Evolutionary conservation across 768 basidiomycete species (phyloP).

Genomic region (Leucogyrophana mollusca): DNA sequence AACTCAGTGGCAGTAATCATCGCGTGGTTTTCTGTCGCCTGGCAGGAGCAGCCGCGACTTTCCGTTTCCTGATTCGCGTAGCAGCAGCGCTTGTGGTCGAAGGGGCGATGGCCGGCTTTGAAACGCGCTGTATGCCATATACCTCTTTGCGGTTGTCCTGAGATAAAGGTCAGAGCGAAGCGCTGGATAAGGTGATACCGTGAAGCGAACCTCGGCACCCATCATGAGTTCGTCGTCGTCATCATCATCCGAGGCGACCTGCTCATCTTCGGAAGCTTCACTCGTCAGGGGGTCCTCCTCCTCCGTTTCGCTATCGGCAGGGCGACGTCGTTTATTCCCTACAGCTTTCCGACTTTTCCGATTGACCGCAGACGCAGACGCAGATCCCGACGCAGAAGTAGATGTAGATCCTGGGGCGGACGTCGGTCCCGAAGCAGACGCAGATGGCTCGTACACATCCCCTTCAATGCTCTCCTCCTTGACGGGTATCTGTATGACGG

Average conservation of each 20-base stretch:
- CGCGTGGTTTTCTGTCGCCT: neutral
- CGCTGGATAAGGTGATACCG: neutral
- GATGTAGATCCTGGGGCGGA: constrained; percentile 15
- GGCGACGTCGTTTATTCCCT: constrained; percentile 1
- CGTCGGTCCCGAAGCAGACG: constrained; percentile 9
- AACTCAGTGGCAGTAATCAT: neutral
- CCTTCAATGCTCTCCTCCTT: constrained; percentile 59
- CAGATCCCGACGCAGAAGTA: constrained; percentile 6
- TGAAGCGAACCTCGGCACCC: constrained; percentile 49
- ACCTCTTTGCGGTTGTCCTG: constrained; percentile 43
- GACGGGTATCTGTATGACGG: constrained; percentile 54
- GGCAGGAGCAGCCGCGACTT: constrained; percentile 2
- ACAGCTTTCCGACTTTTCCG: neutral
- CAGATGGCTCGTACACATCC: constrained; percentile 20
- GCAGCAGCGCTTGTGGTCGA: constrained; percentile 6
- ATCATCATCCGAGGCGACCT: constrained; percentile 20
- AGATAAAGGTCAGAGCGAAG: constrained; percentile 5
- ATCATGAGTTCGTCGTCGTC: constrained; percentile 65
- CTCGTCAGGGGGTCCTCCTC: constrained; percentile 14
- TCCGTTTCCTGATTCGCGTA: constrained; percentile 20
- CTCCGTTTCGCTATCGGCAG: constrained; percentile 15
- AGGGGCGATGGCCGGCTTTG: constrained; percentile 1
- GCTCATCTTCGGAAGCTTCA: constrained; percentile 9
- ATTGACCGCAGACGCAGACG: constrained; percentile 4
- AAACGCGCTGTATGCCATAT: constrained; percentile 27